Conservation (phyloP, 176 grass and related monocot genomes). For the Rhynchospora tenuis region DNA sequence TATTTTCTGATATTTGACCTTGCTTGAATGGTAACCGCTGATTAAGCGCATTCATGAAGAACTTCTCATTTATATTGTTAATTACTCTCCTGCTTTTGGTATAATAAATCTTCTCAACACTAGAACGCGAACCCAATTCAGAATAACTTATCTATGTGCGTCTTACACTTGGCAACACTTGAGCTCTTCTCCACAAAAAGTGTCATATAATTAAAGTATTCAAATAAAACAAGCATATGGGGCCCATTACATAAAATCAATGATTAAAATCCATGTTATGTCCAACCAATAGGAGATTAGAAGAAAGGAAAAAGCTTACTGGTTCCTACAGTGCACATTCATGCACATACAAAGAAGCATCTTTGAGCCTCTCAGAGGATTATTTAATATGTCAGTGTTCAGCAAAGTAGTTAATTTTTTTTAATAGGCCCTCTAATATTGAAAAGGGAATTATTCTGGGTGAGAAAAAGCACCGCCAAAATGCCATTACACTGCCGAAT, state of each 20-base stretch:
- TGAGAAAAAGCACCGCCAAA: conserved; percentile 2
- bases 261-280: conserved; percentile 26
- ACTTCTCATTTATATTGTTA: not conserved
- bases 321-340: conserved; percentile 5
- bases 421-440: not conserved
- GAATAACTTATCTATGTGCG: not conserved
- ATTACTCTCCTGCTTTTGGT: not conserved
- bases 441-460: not conserved
- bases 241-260: conserved; percentile 17
- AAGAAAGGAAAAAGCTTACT: conserved; percentile 5
- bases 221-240: conserved; percentile 10
- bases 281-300: conserved; percentile 18
- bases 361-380: conserved; percentile 13
- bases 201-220: not conserved
- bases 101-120: not conserved
- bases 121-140: not conserved
- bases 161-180: not conserved
- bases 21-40: not conserved
- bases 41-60: not conserved
- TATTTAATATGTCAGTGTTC: conserved; percentile 20
- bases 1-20: not conserved
- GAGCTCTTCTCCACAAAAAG: not conserved
- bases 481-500: not conserved
- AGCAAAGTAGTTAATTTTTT: not conserved
- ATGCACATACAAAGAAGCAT: conserved; percentile 16